Percentiles rank a stretch among this genome's conserved stretches.
Conservation (phyloP, 768 basidiomycete species). For the Podaxis sp. region DNA sequence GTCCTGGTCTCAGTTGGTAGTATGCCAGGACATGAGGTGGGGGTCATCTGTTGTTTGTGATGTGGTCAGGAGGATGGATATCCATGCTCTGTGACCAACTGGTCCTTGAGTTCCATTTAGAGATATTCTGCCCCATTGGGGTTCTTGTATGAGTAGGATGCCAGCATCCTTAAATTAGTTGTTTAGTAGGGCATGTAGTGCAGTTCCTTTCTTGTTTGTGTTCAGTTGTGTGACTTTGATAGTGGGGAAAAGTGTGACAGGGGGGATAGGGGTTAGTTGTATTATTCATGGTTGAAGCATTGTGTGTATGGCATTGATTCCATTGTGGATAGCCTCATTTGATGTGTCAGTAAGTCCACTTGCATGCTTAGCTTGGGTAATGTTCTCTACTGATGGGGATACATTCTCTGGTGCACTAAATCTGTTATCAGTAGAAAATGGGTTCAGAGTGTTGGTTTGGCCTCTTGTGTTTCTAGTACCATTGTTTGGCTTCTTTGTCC, state of each 20-base stretch:
- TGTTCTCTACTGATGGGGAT: no score
- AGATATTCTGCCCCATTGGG: slow-evolving; percentile 23
- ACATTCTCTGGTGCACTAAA: no score
- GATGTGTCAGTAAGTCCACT: no score
- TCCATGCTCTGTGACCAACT: slow-evolving; percentile 18
- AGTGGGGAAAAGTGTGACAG: not conserved
- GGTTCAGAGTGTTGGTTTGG: no score
- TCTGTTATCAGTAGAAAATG: no score
- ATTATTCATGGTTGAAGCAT: not conserved
- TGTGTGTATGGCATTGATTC: no score
- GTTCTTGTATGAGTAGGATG: slow-evolving; percentile 27
- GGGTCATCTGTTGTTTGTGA: not conserved
- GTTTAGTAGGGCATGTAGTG: slow-evolving; percentile 18
- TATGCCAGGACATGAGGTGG: slow-evolving; percentile 23
- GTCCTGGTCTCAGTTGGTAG: slow-evolving; percentile 16
- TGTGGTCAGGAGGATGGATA: slow-evolving; percentile 11
- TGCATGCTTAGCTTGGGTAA: no score
- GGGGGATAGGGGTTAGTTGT: slow-evolving; percentile 10
- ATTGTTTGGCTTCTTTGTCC: no score
- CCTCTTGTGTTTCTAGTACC: no score
- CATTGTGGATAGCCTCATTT: no score
- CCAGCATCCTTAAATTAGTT: slow-evolving; percentile 19
- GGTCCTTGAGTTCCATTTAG: slow-evolving; percentile 14
- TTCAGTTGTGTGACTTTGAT: slow-evolving; percentile 21
- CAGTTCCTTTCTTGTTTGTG: slow-evolving; percentile 17